Evolutionary conservation across 73 alveolate species (phyloP), one percentile per base, ranked within the genome.

Genomic region (Paramecium biaurelia): DNA sequence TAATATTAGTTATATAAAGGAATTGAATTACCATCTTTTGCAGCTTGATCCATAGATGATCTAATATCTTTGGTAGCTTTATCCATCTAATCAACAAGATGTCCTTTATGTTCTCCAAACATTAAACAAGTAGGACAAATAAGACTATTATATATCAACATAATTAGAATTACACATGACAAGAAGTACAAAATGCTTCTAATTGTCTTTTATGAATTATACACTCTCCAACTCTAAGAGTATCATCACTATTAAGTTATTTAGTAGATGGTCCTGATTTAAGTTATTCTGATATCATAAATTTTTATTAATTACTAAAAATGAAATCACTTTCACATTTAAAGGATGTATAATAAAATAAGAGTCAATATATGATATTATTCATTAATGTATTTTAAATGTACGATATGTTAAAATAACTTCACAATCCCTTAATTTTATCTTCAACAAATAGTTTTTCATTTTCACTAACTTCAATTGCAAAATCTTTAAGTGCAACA

Each of bases 31-130:
- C 85, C 85, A 34, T 87, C 72, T 59, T 59, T 41, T 1, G 93
- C 74, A 20, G 76, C 89, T 34, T 14, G 7, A 57, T 57, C 82
- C 86, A 57, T 87, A n/a, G 49, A 18, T 41, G 49, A 38, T 70
- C 94, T 42, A 2, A 89, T 30, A n/a, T 21, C 70, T 89, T 89
- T 89, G 18, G 92, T 67, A 43, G 92, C 76, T 43, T 89, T 63
- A 21, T 89, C 94, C 79, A 89, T 89, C 28, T 63, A 49, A 24
- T 57, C 67, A 41, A 89, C 94, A 12, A 57, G 20, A 70, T 89
- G 85, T 20, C 94, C 94, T 70, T 89, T 45, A 23, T 89, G 57
- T 1, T 76, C 92, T n/a, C 94, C 94, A 89, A 89, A 89, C 94
- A 89, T 89, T 21, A 89, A 70, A 49, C 94, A 89, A 41, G 94